phyloP scores from a whole-genome alignment of 768 basidiomycete species.

The Melanogaster broomeanus region DNA sequence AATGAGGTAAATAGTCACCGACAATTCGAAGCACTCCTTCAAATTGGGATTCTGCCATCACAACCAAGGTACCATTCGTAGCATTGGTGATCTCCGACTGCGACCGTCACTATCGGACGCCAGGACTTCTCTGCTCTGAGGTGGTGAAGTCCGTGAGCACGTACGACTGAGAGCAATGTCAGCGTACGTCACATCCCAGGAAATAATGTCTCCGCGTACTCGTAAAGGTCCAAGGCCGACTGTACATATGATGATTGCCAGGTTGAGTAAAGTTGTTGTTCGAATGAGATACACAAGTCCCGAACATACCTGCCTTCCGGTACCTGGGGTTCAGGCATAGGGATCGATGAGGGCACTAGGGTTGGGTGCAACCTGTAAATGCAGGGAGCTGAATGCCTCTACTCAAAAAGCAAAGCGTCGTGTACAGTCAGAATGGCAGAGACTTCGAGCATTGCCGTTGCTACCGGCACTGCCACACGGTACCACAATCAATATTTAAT shows the following conservation, averaged over 20 bases:
- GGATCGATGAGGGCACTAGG: too few species aligned
- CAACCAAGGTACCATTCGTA: conserved; percentile 62
- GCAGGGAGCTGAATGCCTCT: too few species aligned
- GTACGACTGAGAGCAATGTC: conserved; percentile 32
- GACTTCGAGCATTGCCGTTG: too few species aligned
- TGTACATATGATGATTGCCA: neutral
- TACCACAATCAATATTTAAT: too few species aligned
- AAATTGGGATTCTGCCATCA: conserved; percentile 71
- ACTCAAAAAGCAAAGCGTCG: too few species aligned
- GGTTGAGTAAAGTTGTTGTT: too few species aligned
- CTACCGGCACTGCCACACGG: too few species aligned
- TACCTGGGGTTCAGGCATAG: neutral
- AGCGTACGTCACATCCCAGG: too few species aligned
- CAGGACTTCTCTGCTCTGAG: conserved; percentile 65
- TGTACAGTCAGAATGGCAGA: too few species aligned
- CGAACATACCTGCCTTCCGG: neutral
- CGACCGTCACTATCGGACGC: conserved; percentile 64
- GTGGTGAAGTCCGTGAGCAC: conserved; percentile 37
- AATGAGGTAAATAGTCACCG: conserved; percentile 21
- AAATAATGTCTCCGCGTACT: neutral
- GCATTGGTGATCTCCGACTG: conserved; percentile 50
- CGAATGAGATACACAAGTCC: neutral
- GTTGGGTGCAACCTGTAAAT: too few species aligned
- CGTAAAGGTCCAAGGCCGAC: conserved; percentile 15
- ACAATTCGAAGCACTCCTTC: conserved; percentile 56